Evolutionary conservation across 2,329 filamentous ascomycete genomes (phyloP).

Genomic region (Clathrospora elynae): DNA sequence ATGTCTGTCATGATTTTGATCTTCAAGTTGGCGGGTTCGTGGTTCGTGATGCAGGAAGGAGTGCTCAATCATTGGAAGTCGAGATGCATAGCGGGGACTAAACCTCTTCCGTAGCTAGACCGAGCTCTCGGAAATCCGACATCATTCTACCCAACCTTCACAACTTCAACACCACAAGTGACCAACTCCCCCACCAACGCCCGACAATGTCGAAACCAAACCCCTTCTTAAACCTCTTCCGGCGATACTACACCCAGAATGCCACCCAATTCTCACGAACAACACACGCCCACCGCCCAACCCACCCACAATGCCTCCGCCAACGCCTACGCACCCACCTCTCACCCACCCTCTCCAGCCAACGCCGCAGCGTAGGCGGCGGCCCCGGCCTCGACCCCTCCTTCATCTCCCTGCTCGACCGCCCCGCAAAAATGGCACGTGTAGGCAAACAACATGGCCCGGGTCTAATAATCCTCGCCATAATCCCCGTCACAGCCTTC

Average conservation of each 20-base stretch:
- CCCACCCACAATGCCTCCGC: slow-evolving; percentile 45
- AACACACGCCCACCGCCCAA: slow-evolving; percentile 16
- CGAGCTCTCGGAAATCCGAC: slow-evolving; percentile 19
- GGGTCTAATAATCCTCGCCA: slow-evolving; percentile 77
- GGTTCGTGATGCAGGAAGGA: slow-evolving; percentile 1
- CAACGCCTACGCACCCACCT: slow-evolving; percentile 24
- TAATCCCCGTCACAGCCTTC: slow-evolving; percentile 93
- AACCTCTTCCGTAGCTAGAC: slow-evolving; percentile 22
- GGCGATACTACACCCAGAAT: slow-evolving; percentile 32
- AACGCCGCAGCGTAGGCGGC: slow-evolving; percentile 28
- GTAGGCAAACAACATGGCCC: slow-evolving; percentile 75
- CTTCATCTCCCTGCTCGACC: slow-evolving; percentile 86
- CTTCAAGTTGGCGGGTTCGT: background rate
- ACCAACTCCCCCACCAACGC: slow-evolving; percentile 8
- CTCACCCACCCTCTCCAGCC: slow-evolving; percentile 22
- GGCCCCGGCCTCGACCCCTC: slow-evolving; percentile 69
- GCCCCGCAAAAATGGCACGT: slow-evolving; percentile 79
- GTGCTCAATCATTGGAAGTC: background rate
- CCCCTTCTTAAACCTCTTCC: slow-evolving; percentile 42
- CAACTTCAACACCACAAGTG: slow-evolving; percentile 8
- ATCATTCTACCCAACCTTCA: slow-evolving; percentile 15
- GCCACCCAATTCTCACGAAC: slow-evolving; percentile 9
- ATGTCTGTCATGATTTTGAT: slow-evolving; percentile 16
- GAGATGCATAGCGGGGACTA: slow-evolving; percentile 19
- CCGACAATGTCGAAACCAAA: slow-evolving; percentile 43